A percentile compares a stretch with the other conserved stretches of the same genome.
phyloP scores from a whole-genome alignment of 768 basidiomycete species.

The Phaeotremella fagi region DNA sequence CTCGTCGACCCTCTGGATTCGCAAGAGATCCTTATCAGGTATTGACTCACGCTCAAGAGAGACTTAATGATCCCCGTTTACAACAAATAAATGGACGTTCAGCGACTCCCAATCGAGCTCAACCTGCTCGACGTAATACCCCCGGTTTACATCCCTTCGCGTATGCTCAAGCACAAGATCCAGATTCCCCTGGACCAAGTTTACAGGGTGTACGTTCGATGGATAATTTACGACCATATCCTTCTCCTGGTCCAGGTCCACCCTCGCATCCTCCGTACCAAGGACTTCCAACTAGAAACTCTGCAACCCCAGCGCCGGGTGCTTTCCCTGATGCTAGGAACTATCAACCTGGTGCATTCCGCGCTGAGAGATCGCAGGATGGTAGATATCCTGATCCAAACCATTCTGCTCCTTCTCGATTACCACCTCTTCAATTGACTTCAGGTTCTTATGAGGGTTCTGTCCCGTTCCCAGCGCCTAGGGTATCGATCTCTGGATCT shows the following conservation, averaged over 20 bases:
- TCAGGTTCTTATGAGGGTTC: conserved; percentile 1
- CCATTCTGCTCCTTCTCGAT: conserved; percentile 11
- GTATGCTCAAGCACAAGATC: conserved; percentile 1
- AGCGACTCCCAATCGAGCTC: not conserved
- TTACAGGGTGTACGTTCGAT: conserved; percentile 31
- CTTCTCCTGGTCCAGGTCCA: conserved; percentile 4
- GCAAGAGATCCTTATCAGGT: conserved; percentile 15
- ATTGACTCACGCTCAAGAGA: conserved; percentile 20
- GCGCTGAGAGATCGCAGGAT: conserved; percentile 31
- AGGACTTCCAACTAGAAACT: conserved; percentile 16
- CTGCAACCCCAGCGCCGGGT: conserved; percentile 18
- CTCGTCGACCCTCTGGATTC: conserved; percentile 25
- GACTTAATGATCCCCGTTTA: conserved; percentile 22
- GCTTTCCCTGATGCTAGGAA: conserved; percentile 1
- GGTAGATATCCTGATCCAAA: conserved; percentile 34
- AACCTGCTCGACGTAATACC: not conserved
- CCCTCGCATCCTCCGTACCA: conserved; percentile 26
- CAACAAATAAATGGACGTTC: conserved; percentile 17
- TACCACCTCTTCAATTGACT: conserved; percentile 6
- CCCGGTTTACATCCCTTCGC: conserved; percentile 8
- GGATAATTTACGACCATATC: conserved; percentile 31
- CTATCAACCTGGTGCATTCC: conserved; percentile 9
- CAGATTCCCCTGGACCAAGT: conserved; percentile 9
- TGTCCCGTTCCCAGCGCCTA: conserved; percentile 35
- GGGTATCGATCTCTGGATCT: not conserved